Conservation (phyloP, 1,284 basidiomycete species). For the Ustilago xerochloae region DNA sequence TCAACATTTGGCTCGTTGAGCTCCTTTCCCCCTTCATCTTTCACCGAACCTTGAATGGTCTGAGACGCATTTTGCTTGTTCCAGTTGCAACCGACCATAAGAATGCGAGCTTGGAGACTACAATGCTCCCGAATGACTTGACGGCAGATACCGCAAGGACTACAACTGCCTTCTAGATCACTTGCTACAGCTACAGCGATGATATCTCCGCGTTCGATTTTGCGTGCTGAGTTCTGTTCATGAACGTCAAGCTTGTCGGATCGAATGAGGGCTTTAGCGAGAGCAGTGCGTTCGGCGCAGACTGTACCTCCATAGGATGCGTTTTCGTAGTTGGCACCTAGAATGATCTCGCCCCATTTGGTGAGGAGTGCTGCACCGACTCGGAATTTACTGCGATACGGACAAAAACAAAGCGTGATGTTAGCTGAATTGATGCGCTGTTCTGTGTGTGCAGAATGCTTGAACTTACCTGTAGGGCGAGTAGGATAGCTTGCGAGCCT, state of each 20-base stretch:
- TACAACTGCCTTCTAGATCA: constrained; percentile 55
- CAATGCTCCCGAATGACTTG: constrained; percentile 93
- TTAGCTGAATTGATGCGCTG: not conserved
- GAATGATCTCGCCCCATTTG: constrained; percentile 78
- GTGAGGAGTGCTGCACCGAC: constrained; percentile 86
- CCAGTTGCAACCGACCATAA: constrained; percentile 81
- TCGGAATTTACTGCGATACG: constrained; percentile 78
- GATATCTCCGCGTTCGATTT: constrained; percentile 47
- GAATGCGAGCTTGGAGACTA: constrained; percentile 76
- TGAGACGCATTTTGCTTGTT: constrained; percentile 38
- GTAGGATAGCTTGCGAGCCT: constrained; percentile 60
- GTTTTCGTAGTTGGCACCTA: constrained; percentile 89
- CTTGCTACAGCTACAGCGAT: constrained; percentile 59
- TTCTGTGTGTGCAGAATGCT: not conserved
- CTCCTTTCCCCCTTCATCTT: constrained; percentile 45
- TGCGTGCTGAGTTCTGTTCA: constrained; percentile 31
- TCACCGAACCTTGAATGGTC: constrained; percentile 1
- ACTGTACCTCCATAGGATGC: constrained; percentile 80
- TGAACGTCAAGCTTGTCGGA: constrained; percentile 25
- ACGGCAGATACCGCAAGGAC: constrained; percentile 84
- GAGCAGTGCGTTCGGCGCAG: constrained; percentile 65
- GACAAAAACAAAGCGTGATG: too few species aligned
- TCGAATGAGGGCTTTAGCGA: constrained; percentile 53
- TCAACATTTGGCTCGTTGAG: constrained; percentile 68
- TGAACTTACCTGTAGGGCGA: constrained; percentile 61